phyloP scores from a whole-genome alignment of 306 rosid genomes.

The Vicia sativa region DNA sequence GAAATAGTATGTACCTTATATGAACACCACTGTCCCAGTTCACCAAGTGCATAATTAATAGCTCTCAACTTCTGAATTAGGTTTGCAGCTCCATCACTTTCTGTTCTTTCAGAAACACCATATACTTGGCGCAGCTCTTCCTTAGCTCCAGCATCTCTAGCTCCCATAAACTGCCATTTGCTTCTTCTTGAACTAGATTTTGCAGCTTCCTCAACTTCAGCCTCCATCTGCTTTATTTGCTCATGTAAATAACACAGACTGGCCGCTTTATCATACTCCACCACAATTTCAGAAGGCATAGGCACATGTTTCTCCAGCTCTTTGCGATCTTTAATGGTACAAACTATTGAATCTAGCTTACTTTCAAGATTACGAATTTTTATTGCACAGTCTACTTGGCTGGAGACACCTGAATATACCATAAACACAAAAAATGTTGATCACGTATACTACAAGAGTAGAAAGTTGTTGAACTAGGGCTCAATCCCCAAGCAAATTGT shows the following conservation, averaged over 20 bases:
- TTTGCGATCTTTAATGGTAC: conserved; percentile 95
- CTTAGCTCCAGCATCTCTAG: conserved; percentile 99
- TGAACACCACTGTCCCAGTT: conserved; percentile 99
- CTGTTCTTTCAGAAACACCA: conserved; percentile 98
- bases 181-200: conserved; percentile 92
- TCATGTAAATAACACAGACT: conserved; percentile 91
- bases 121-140: conserved; percentile 97
- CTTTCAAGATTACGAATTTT: conserved; percentile 99
- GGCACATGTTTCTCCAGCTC: conserved; percentile 98
- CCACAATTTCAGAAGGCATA: conserved; percentile 93
- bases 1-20: conserved; percentile 63
- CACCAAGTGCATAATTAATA: conserved; percentile 96
- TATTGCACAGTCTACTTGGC: conserved; percentile 96
- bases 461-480: conserved; percentile 10
- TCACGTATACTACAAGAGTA: conserved; percentile 1
- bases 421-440: conserved; percentile 35
- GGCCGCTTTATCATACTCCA: conserved; percentile 92
- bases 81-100: conserved; percentile 98
- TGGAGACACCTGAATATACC: conserved; percentile 87
- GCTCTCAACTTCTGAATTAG: conserved; percentile 95
- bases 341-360: conserved; percentile 92
- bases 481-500: conserved; percentile 22
- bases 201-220: conserved; percentile 98
- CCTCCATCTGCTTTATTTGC: conserved; percentile 93
- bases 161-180: conserved; percentile 99